Evolutionary conservation across 2,329 filamentous ascomycete genomes (phyloP).

Genomic region (Thielaviopsis euricoi): DNA sequence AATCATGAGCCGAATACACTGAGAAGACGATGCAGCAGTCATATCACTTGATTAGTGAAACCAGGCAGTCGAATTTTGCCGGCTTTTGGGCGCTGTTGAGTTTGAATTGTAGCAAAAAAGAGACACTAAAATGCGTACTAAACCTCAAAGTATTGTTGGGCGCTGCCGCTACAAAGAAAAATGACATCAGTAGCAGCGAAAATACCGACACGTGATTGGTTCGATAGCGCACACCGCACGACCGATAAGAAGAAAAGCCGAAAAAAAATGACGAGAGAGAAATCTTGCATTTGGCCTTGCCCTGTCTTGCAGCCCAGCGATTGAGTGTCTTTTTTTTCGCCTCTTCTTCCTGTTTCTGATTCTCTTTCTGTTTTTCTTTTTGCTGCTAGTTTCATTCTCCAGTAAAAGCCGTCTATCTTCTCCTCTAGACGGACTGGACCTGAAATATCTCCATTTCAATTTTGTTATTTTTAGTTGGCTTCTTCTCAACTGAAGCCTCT

Average conservation of each 20-base stretch:
- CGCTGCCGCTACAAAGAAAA: neutral
- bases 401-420: neutral
- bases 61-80: no score
- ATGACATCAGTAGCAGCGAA: slow-evolving; percentile 3
- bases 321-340: neutral
- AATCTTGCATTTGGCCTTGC: slow-evolving; percentile 4
- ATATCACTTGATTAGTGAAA: no score
- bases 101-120: no score
- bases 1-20: no score
- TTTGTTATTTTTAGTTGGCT: neutral
- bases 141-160: neutral
- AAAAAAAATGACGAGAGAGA: neutral
- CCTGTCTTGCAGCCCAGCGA: neutral
- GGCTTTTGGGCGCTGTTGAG: no score
- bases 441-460: neutral
- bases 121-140: no score
- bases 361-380: neutral
- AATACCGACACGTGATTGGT: slow-evolving; percentile 7
- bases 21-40: no score
- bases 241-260: slow-evolving; percentile 8
- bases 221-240: slow-evolving; percentile 8
- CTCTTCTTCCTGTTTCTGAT: neutral
- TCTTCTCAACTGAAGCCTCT: neutral
- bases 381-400: neutral
- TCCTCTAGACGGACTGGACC: neutral